Percentiles rank a stretch among this genome's conserved stretches.
Evolutionary conservation across 345 rosid genomes (phyloP).

Genomic region (Citrus cavaleriei): DNA sequence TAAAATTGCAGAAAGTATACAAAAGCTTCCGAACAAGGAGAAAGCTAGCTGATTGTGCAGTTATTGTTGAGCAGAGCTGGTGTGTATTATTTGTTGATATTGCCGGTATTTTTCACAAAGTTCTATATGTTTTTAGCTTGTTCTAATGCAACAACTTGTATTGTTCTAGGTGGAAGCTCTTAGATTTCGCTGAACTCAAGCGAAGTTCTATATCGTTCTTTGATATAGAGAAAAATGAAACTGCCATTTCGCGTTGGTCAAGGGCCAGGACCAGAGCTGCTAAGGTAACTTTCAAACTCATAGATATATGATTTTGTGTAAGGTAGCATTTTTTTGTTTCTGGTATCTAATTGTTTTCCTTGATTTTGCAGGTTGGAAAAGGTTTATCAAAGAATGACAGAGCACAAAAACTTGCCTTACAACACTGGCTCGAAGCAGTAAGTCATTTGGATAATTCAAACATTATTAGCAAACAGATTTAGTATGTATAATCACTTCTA

Average conservation of each 20-base stretch:
- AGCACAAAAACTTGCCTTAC: constrained; percentile 76
- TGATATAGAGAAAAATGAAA: constrained; percentile 86
- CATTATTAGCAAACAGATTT: not conserved
- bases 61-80: constrained; percentile 92
- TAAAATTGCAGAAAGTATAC: constrained; percentile 84
- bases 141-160: constrained; percentile 19
- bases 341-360: not conserved
- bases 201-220: constrained; percentile 87
- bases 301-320: not conserved
- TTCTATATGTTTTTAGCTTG: constrained; percentile 4
- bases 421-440: constrained; percentile 99
- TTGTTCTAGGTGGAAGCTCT: constrained; percentile 73
- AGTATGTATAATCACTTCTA: not conserved
- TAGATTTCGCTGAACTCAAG: constrained; percentile 85
- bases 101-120: not conserved
- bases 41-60: constrained; percentile 95
- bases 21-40: constrained; percentile 93
- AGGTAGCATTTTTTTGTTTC: not conserved
- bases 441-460: constrained; percentile 24
- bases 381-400: constrained; percentile 86
- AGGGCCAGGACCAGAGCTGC: constrained; percentile 96
- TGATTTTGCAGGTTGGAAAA: constrained; percentile 63
- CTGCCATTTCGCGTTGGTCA: constrained; percentile 93
- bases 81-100: constrained; percentile 17
- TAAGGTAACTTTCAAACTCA: constrained; percentile 30